These are phyloP conservation scores for Oryza longistaminata DNA, from an alignment of 176 grass and related monocot genomes.

Conservation along the genomic window DNA sequence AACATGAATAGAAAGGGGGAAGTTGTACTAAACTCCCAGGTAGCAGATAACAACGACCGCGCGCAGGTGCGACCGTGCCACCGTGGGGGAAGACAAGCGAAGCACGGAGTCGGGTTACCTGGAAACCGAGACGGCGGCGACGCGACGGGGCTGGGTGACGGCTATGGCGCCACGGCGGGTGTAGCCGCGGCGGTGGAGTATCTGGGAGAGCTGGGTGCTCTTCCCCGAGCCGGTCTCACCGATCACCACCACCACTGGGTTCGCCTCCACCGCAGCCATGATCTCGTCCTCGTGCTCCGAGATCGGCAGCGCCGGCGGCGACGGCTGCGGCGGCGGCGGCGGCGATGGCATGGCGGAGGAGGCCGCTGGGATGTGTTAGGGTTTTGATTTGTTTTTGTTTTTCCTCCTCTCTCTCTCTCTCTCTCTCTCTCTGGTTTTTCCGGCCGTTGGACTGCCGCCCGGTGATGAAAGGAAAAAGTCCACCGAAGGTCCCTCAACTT, in stretches of 20 bases:
- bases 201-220: constrained; percentile 97
- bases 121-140: constrained; percentile 87
- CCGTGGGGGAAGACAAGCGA: background rate
- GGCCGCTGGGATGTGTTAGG: constrained; percentile 6
- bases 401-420: background rate
- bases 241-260: constrained; percentile 73
- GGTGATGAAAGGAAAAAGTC: no score
- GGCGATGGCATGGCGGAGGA: constrained; percentile 34
- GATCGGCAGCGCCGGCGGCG: constrained; percentile 63
- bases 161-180: constrained; percentile 71
- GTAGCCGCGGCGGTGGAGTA: constrained; percentile 82
- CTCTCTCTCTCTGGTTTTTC: no score
- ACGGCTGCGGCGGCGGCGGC: constrained; percentile 18
- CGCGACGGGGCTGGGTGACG: constrained; percentile 88
- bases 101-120: constrained; percentile 29
- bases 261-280: constrained; percentile 66
- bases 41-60: constrained; percentile 7
- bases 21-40: background rate
- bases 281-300: constrained; percentile 77
- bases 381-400: background rate
- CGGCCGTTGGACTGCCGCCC: no score
- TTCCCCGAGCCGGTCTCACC: constrained; percentile 95
- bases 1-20: background rate
- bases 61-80: background rate
- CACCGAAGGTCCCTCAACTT: no score